Base-by-base conservation (phyloP, 208 protist species). In the Crithidia bombi region DNA sequence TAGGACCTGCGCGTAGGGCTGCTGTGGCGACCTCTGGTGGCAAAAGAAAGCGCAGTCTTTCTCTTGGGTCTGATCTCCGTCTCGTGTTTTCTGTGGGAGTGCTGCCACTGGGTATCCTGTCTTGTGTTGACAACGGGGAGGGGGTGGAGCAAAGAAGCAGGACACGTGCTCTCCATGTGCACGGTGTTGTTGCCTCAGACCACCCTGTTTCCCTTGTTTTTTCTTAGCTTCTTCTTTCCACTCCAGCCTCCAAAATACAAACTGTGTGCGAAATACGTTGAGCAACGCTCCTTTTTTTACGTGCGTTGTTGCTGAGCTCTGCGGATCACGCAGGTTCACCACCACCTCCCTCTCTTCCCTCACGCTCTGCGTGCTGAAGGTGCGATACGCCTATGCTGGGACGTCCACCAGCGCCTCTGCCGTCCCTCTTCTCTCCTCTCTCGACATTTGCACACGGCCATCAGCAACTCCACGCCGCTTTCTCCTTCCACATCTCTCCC, bases 401-500 rank as follows among this genome's bases (percentile, higher is more conserved):
- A n/a, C n/a, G n/a, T n/a, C n/a, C n/a, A n/a, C n/a, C n/a, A n/a
- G n/a, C n/a, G n/a, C n/a, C n/a, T n/a, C n/a, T n/a, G n/a, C n/a
- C n/a, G n/a, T 6, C n/a, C 41, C 9, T 5, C 25, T 54, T 39
- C 47, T 36, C 23, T 38, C n/a, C 15, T 56, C 52, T 14, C 15
- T 28, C 41, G 30, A 7, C 15, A 2, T n/a, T n/a, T n/a, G n/a
- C n/a, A n/a, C n/a, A n/a, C n/a, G n/a, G n/a, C n/a, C n/a, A n/a
- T n/a, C n/a, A n/a, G n/a, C n/a, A n/a, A n/a, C n/a, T 55, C 6
- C 15, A 6, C 19, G 12, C 14, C 64, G 28, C 26, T 57, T 47
- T 56, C 66, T 49, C 25, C 41, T 38, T 67, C 59, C 57, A 32
- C 41, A 46, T 17, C 72, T 54, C n/a, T 52, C 49, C 25, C 23